phyloP scores from a whole-genome alignment of 2,329 filamentous ascomycete genomes.

The Juglanconis oblonga region DNA sequence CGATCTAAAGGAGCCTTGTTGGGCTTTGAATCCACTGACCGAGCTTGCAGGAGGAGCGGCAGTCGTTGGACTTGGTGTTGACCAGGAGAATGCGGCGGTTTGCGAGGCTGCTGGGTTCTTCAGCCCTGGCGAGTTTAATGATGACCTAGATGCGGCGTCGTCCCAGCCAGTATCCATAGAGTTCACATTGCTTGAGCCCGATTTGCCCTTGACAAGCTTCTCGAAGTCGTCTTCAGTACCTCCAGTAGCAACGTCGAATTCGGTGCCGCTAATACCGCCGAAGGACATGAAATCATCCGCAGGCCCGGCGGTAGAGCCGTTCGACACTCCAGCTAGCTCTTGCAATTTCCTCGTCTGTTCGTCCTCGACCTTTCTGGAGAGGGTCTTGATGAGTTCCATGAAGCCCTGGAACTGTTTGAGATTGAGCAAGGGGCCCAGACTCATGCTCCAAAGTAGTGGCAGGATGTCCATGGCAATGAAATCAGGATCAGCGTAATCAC shows the following conservation, averaged over 20 bases:
- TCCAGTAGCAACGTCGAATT: slow-evolving; percentile 50
- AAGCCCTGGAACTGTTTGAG: slow-evolving; percentile 85
- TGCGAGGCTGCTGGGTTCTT: slow-evolving; percentile 28
- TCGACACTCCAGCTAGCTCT: slow-evolving; percentile 66
- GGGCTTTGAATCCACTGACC: slow-evolving; percentile 32
- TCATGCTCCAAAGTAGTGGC: slow-evolving; percentile 88
- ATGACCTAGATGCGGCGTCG: slow-evolving; percentile 28
- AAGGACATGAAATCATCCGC: slow-evolving; percentile 70
- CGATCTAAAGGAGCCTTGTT: slow-evolving; percentile 48
- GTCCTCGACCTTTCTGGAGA: slow-evolving; percentile 78
- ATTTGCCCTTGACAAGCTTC: slow-evolving; percentile 77
- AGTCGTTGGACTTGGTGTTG: slow-evolving; percentile 49
- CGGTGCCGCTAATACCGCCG: slow-evolving; percentile 61
- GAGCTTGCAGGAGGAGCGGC: slow-evolving; percentile 28
- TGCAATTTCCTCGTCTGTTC: slow-evolving; percentile 88
- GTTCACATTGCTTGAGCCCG: slow-evolving; percentile 34
- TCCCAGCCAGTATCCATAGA: slow-evolving; percentile 53
- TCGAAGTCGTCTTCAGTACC: slow-evolving; percentile 76
- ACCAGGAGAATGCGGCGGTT: slow-evolving; percentile 61
- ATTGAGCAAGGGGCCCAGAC: slow-evolving; percentile 82
- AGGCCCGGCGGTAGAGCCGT: slow-evolving; percentile 44
- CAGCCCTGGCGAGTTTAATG: slow-evolving; percentile 31
- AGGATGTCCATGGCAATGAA: slow-evolving; percentile 90
- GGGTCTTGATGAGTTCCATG: slow-evolving; percentile 80
- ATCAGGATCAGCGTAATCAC: slow-evolving; percentile 77